Base-by-base conservation (phyloP, 805 yeast genomes). In the Hanseniaspora singularis region DNA sequence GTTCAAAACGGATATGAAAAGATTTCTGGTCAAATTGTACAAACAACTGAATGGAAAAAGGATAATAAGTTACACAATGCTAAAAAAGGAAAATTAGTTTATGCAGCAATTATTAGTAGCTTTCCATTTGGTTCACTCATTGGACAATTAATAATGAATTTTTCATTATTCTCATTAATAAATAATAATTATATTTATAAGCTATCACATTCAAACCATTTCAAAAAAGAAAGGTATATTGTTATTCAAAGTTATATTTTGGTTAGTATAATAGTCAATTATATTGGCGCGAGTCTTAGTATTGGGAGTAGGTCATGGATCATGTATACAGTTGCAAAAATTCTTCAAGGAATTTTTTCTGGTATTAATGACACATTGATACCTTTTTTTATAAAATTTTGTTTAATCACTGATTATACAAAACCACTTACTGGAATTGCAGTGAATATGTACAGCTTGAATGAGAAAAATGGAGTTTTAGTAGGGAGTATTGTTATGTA, bases 401-500 rank as follows among this genome's bases (percentile, higher is more conserved):
- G 12, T 9, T 10, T 38, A 12, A 24, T 38, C 28, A 30, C 27
- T 28, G 26, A 38, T 11, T 27, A 32, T 10, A 38, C 41, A 7
- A 20, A 16, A 12, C 18, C 24, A 15, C n/a, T 38, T 3, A 12
- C 41, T 12, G 33, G 41, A 19, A 18, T 38, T 11, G 41, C 14
- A n/a, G 26, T 22, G 3, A 38, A 38, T 19, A 26, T 38, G 26
- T 38, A 30, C 9, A 27, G 33, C 12, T 26, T 38, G 24, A 38
- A 38, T 14, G 3, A 10, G 14, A 38, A 38, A 14, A 38, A 38
- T 28, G 41, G 41, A 18, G 28, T 33, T 7, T 18, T 38, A 20
- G 28, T 33, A 19, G 41, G 41, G 14, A 27, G 28, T 18, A 38
- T 38, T 8, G 26, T 38, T 18, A 18, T 38, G 14, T 38, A 38